Percentiles rank a stretch among this genome's conserved stretches.
phyloP scores from a whole-genome alignment of 495 filamentous ascomycete genomes.

The Xylaria sp. region DNA sequence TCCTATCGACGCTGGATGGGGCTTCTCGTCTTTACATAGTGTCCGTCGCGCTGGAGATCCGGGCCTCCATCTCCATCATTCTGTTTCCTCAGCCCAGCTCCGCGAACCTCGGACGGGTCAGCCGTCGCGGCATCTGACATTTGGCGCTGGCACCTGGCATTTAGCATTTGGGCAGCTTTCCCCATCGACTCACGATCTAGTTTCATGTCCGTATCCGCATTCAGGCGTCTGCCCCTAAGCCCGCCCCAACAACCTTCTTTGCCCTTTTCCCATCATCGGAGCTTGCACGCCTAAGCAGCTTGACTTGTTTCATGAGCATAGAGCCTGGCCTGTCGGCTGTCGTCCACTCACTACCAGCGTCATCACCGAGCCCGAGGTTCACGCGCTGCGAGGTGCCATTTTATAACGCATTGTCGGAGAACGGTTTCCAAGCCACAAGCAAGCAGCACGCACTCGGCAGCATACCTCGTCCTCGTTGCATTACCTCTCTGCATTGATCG shows the following conservation, averaged over 20 bases:
- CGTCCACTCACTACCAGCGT: slow-evolving; percentile 16
- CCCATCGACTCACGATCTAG: slow-evolving; percentile 38
- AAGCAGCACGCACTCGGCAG: not conserved
- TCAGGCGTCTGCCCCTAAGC: slow-evolving; percentile 27
- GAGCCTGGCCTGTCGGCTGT: slow-evolving; percentile 22
- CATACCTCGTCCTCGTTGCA: slow-evolving; percentile 32
- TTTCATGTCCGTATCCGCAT: slow-evolving; percentile 33
- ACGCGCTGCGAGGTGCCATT: slow-evolving; percentile 24
- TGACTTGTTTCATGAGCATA: slow-evolving; percentile 21
- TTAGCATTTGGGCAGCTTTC: slow-evolving; percentile 35
- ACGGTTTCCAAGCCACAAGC: slow-evolving; percentile 29
- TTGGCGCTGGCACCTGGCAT: slow-evolving; percentile 33
- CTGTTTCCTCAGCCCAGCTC: slow-evolving; percentile 27
- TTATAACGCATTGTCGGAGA: slow-evolving; percentile 43
- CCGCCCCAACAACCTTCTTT: slow-evolving; percentile 22
- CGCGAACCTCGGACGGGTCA: slow-evolving; percentile 21
- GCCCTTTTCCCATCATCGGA: slow-evolving; percentile 18
- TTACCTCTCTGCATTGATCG: slow-evolving; percentile 38
- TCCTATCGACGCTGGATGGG: slow-evolving; percentile 43
- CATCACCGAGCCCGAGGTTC: slow-evolving; percentile 14
- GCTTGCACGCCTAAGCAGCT: slow-evolving; percentile 18
- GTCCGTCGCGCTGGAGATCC: slow-evolving; percentile 48
- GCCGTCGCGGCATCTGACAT: slow-evolving; percentile 40
- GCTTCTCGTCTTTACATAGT: slow-evolving; percentile 39
- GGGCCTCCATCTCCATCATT: slow-evolving; percentile 45